Evolutionary conservation across 2,329 filamentous ascomycete genomes (phyloP).

Genomic region (Trichoderma sp.): DNA sequence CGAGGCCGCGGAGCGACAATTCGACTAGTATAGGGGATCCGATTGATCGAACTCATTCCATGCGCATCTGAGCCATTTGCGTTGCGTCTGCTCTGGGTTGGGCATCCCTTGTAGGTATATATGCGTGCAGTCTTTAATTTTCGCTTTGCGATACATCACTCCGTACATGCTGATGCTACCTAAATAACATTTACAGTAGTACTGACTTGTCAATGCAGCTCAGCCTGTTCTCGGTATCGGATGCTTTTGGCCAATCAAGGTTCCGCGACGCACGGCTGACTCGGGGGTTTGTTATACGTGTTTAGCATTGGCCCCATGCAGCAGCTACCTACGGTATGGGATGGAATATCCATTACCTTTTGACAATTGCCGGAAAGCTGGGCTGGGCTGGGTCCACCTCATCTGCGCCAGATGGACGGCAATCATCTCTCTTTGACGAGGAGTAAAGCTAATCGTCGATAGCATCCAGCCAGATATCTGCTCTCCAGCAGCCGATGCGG

Average conservation of each 20-base stretch:
- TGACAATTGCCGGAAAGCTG: background rate
- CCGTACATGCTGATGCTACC: background rate
- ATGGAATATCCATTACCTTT: background rate
- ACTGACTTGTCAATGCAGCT: background rate
- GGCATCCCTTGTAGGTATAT: background rate
- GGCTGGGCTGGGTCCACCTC: background rate
- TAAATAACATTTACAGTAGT: background rate
- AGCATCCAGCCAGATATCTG: background rate
- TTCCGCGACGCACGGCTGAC: background rate
- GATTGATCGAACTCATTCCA: no score
- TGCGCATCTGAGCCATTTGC: no score
- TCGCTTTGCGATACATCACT: background rate
- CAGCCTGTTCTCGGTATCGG: background rate
- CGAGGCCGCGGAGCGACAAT: background rate
- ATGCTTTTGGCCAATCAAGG: constrained; percentile 14
- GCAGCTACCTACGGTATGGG: background rate
- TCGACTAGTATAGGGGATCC: background rate
- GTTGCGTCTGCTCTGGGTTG: no score
- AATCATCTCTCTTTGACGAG: background rate
- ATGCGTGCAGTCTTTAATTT: background rate
- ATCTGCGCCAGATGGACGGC: background rate
- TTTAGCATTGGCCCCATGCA: background rate
- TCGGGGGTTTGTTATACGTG: background rate
- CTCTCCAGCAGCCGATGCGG: background rate
- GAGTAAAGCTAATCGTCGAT: no score